phyloP scores from a whole-genome alignment of 768 basidiomycete genomes.

The Mycena indigotica region DNA sequence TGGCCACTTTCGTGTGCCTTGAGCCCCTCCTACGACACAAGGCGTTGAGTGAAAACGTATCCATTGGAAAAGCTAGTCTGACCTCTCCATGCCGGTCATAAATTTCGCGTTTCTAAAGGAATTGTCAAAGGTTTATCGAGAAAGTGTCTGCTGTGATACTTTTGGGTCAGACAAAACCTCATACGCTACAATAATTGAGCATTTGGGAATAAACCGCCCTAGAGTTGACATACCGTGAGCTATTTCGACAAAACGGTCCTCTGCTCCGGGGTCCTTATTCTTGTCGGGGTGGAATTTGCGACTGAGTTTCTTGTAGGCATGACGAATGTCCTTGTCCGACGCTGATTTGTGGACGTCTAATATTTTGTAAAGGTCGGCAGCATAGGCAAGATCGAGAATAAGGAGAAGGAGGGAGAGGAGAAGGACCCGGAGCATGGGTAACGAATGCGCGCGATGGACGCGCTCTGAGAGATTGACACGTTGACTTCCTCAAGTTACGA shows the following conservation, averaged over 20 bases:
- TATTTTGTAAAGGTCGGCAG: conserved; percentile 79
- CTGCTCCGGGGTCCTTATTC: conserved; percentile 82
- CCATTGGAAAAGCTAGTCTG: conserved; percentile 13
- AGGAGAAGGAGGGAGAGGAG: conserved; percentile 39
- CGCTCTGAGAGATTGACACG: conserved; percentile 11
- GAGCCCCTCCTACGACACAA: conserved; percentile 69
- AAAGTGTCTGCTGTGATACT: no score
- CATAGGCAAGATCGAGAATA: conserved; percentile 43
- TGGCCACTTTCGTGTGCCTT: conserved; percentile 91
- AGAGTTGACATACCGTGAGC: conserved; percentile 67
- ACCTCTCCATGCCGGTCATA: conserved; percentile 95
- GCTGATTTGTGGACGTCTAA: conserved; percentile 81
- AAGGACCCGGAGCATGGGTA: conserved; percentile 39
- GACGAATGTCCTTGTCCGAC: conserved; percentile 85
- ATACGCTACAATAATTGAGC: conserved; percentile 60
- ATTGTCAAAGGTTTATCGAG: conserved; percentile 28
- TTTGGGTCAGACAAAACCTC: conserved; percentile 89
- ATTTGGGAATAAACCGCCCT: background rate
- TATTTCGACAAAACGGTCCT: conserved; percentile 87
- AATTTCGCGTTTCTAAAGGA: conserved; percentile 78
- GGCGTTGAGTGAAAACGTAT: conserved; percentile 14
- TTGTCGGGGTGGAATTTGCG: conserved; percentile 94
- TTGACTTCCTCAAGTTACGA: conserved; percentile 17
- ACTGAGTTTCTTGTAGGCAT: conserved; percentile 89
- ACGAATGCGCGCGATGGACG: conserved; percentile 20